Conservation (phyloP, 1,139 yeast species). For the Candida sojae region DNA sequence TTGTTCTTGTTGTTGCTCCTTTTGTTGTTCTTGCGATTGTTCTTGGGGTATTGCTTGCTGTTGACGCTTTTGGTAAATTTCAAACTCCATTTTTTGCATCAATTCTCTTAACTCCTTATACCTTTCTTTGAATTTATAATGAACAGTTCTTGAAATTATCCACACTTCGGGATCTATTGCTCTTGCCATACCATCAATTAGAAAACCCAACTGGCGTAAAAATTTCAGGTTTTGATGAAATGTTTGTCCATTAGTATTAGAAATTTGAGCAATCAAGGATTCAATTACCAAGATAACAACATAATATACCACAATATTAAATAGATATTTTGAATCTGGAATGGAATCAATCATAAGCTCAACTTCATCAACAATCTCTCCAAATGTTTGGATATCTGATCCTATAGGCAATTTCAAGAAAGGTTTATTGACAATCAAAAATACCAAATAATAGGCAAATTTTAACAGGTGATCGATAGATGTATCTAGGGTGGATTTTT, state of each 20-base stretch:
- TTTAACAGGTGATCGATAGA: constrained; percentile 9
- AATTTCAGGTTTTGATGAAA: background rate
- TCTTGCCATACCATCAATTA: constrained; percentile 4
- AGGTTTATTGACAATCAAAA: constrained; percentile 12
- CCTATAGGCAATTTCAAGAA: constrained; percentile 10
- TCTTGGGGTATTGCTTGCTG: background rate
- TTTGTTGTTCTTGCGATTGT: background rate
- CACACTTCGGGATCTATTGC: constrained; percentile 10
- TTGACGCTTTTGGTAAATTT: background rate
- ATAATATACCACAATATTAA: constrained; percentile 11
- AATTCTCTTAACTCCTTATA: constrained; percentile 2
- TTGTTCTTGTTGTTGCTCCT: background rate
- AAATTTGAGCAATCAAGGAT: constrained; percentile 5
- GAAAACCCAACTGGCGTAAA: constrained; percentile 8
- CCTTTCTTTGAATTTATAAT: constrained; percentile 6
- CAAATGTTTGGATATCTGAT: constrained; percentile 6
- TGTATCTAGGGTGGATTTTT: background rate
- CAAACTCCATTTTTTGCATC: constrained; percentile 1
- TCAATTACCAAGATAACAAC: constrained; percentile 9
- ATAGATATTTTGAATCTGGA: constrained; percentile 5
- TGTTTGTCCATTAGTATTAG: constrained; percentile 1
- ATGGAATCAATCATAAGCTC: constrained; percentile 7
- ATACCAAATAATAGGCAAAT: constrained; percentile 11
- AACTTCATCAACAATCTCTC: constrained; percentile 10
- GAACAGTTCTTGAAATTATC: constrained; percentile 9